phyloP scores from a whole-genome alignment of 2,329 filamentous ascomycete species.

The Periconia macrospinosa region DNA sequence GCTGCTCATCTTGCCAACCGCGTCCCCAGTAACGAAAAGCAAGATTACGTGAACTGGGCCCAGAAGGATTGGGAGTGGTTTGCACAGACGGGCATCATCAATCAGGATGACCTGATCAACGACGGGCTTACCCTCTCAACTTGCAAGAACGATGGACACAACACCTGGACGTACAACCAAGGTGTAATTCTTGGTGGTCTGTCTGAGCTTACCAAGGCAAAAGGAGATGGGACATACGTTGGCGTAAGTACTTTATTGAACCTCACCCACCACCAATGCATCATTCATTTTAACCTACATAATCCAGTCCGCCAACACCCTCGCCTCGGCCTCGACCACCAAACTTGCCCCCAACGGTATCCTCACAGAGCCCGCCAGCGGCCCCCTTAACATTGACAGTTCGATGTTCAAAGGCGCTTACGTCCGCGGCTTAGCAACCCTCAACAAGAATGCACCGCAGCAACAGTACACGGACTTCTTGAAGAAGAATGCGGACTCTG shows the following conservation, averaged over 20 bases:
- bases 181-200: conserved; percentile 60
- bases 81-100: conserved; percentile 54
- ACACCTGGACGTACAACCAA: conserved; percentile 61
- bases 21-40: conserved; percentile 39
- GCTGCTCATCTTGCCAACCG: conserved; percentile 58
- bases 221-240: conserved; percentile 31
- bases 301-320: conserved; percentile 24
- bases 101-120: conserved; percentile 54
- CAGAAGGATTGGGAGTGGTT: conserved; percentile 59
- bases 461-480: conserved; percentile 30
- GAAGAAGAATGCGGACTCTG: conserved; percentile 36
- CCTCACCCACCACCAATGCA: background rate
- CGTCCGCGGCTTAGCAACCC: conserved; percentile 33
- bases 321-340: conserved; percentile 30
- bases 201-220: conserved; percentile 55
- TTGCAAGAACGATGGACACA: conserved; percentile 57
- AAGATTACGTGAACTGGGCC: conserved; percentile 54
- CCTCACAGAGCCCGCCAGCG: conserved; percentile 31
- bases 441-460: conserved; percentile 30
- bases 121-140: conserved; percentile 53
- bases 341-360: conserved; percentile 33
- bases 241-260: conserved; percentile 1
- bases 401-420: conserved; percentile 44
- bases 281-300: background rate
- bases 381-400: conserved; percentile 27